These are phyloP conservation scores for Lasiosphaeria hispida DNA, from an alignment of 495 filamentous ascomycete genomes.

Conservation along the genomic window DNA sequence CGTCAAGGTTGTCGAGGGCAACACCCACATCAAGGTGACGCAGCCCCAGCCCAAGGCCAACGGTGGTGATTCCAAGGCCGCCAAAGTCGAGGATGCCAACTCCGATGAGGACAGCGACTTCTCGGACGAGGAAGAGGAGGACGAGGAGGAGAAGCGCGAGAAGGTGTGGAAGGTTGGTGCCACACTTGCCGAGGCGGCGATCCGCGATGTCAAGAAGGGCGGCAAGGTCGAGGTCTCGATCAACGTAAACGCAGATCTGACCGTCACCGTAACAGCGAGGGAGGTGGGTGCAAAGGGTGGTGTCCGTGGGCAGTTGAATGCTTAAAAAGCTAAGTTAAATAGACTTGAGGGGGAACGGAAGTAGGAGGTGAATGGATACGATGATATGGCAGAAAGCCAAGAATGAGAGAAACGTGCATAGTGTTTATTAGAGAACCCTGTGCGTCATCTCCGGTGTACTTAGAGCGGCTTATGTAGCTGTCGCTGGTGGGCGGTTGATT, in stretches of 20 bases:
- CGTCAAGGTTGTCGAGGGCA: slow-evolving; percentile 81
- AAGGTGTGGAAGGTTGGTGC: slow-evolving; percentile 89
- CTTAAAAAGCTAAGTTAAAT: slow-evolving; percentile 7
- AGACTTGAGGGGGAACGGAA: neutral
- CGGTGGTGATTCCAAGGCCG: slow-evolving; percentile 42
- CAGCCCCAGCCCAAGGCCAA: slow-evolving; percentile 76
- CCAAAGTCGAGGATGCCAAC: slow-evolving; percentile 45
- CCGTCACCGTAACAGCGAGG: slow-evolving; percentile 72
- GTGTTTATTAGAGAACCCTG: neutral
- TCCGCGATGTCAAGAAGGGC: slow-evolving; percentile 81
- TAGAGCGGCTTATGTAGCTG: no score
- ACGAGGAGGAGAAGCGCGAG: slow-evolving; percentile 81
- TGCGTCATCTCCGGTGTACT: neutral
- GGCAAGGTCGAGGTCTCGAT: slow-evolving; percentile 90
- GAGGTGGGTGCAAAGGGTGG: slow-evolving; percentile 85
- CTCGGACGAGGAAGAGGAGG: slow-evolving; percentile 71
- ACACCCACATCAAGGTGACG: slow-evolving; percentile 83
- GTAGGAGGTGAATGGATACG: neutral
- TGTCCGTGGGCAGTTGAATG: slow-evolving; percentile 65
- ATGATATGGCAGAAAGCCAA: neutral
- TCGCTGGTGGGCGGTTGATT: neutral
- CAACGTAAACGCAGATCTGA: slow-evolving; percentile 74
- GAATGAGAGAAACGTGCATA: no score
- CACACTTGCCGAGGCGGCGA: slow-evolving; percentile 79
- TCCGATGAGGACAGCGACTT: slow-evolving; percentile 56